phyloP scores from a whole-genome alignment of 345 rosid species.

The Moricandia moricandioides region DNA sequence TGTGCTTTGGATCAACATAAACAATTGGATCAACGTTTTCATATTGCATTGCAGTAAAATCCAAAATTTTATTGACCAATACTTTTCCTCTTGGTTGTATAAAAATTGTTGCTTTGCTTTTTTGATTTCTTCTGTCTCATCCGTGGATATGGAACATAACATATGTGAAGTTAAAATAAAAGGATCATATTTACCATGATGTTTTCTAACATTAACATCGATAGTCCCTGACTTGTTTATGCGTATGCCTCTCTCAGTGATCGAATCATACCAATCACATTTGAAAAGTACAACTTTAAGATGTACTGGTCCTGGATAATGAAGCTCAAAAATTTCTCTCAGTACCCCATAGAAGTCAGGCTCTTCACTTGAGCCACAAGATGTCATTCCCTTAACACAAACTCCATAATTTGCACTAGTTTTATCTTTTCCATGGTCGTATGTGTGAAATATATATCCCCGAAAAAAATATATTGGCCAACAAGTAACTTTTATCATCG shows the following conservation, averaged over 20 bases:
- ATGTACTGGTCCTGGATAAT: too few relatives aligned
- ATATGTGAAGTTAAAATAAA: neutral
- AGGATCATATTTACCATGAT: constrained; percentile 5
- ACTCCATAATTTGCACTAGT: too few relatives aligned
- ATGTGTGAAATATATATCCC: too few relatives aligned
- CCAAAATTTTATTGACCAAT: neutral
- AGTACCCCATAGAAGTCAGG: too few relatives aligned
- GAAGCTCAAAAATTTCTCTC: too few relatives aligned
- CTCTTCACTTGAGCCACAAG: too few relatives aligned
- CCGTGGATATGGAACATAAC: neutral
- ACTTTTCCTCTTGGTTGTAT: neutral
- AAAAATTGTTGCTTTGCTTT: neutral
- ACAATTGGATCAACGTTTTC: neutral
- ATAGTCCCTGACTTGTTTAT: neutral
- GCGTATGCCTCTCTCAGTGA: neutral
- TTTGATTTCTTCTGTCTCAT: neutral
- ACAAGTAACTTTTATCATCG: too few relatives aligned
- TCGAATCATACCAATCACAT: neutral
- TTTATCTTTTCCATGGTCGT: too few relatives aligned
- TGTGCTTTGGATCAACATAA: neutral
- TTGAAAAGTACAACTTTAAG: too few relatives aligned
- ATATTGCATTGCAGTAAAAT: neutral
- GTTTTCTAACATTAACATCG: neutral
- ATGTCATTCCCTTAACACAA: too few relatives aligned
- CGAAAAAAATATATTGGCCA: too few relatives aligned